Evolutionary conservation across 129 eudicot species (phyloP), one percentile per base, ranked within the genome.

Genomic region (Oenanthe sinensis): DNA sequence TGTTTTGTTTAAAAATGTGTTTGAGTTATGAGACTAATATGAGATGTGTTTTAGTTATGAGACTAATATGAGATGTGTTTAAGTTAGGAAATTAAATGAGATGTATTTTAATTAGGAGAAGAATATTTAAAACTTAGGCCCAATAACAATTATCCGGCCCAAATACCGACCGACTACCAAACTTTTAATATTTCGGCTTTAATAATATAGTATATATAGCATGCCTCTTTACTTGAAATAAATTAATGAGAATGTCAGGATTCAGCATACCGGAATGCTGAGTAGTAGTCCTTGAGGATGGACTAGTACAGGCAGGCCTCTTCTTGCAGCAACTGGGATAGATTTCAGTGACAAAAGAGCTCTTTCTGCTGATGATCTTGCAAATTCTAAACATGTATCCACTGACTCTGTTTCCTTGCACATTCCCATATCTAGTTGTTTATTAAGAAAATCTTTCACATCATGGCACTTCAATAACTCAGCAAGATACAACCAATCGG

Each of bases 271-370:
- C 81, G 97, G 97, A 70, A 90, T 89, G 80, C 96, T 87, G 58
- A 90, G 79, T 65, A 90, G 78, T 75, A 78, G 78, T 42, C 95
- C 95, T 73, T 84, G 75, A 7, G 75, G 44, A 84, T 80, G 84
- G 73, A 92, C 91, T 28, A 96, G 67, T 17, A 96, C 95, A 73
- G 97, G 97, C 69, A 92, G 84, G 78, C 93, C 80, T 89, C 97
- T 90, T 87, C 99, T 89, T 49, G 97, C 97, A 81, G 91, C 97
- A 80, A 86, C 93, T 0, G 97, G 99, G 77, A 96, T 89, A 17
- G 72, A 28, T 67, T 67, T 67, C 72, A 67, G 42, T 67, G 72
- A 67, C 72, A 67, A 30, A 14, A 67, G 72, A 36, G 72, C 72
- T 67, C 72, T 30, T 67, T 60, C 63, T 20, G 97, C 97, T 55